These are phyloP conservation scores for Castanea crenata DNA, from an alignment of 306 rosid genomes.

Conservation along the genomic window DNA sequence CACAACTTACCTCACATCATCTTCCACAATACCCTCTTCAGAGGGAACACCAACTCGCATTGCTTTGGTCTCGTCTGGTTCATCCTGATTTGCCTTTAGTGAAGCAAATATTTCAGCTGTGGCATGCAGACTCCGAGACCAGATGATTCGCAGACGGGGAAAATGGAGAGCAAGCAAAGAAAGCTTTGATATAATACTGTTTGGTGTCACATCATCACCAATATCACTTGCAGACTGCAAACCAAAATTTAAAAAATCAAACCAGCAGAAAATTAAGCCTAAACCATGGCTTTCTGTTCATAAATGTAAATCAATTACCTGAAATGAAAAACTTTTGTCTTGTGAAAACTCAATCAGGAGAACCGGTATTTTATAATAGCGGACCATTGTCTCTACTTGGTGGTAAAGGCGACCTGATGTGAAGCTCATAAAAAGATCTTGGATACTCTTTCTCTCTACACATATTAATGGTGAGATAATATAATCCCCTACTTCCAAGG, in stretches of 20 bases:
- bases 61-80: conserved; percentile 60
- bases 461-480: conserved; percentile 91
- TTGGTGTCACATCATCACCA: conserved; percentile 91
- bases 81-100: conserved; percentile 90
- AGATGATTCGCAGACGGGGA: conserved; percentile 86
- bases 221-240: conserved; percentile 92
- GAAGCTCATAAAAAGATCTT: conserved; percentile 96
- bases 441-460: conserved; percentile 98
- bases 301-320: conserved; percentile 47
- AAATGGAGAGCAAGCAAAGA: conserved; percentile 87
- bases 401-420: conserved; percentile 95
- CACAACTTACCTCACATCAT: conserved; percentile 72
- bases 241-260: conserved; percentile 20
- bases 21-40: conserved; percentile 87
- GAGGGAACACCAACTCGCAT: conserved; percentile 95
- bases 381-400: conserved; percentile 94
- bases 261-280: conserved; percentile 6
- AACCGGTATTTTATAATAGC: conserved; percentile 91
- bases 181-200: conserved; percentile 84
- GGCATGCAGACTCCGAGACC: conserved; percentile 95
- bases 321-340: conserved; percentile 96
- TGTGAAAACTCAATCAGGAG: conserved; percentile 94
- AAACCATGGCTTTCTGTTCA: not conserved
- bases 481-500: conserved; percentile 98
- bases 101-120: conserved; percentile 89